Evolutionary conservation across 371 early-diverging fungal species (phyloP).

Genomic region (Lichtheimia ramosa): DNA sequence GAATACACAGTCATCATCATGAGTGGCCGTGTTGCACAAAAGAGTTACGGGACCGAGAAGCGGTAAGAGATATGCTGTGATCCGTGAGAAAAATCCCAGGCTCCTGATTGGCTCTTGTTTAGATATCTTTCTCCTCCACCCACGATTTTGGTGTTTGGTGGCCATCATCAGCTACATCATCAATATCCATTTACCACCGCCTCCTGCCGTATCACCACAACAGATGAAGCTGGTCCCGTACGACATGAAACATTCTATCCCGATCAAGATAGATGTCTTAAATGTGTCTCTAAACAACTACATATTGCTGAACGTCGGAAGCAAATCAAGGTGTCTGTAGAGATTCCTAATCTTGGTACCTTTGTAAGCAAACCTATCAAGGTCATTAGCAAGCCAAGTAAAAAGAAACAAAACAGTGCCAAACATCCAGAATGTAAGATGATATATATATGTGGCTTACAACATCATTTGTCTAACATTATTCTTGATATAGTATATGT

Average conservation of each 20-base stretch:
- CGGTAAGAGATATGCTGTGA: conserved; percentile 27
- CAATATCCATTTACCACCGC: too few relatives aligned
- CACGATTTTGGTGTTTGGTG: background rate
- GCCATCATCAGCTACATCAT: background rate
- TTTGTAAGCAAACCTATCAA: conserved; percentile 72
- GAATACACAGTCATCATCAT: conserved; percentile 60
- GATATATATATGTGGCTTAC: background rate
- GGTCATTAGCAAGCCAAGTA: conserved; percentile 79
- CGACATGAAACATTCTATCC: background rate
- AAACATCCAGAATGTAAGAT: conserved; percentile 67
- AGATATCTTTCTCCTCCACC: conserved; percentile 1
- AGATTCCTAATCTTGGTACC: conserved; percentile 59
- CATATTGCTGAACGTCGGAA: conserved; percentile 78
- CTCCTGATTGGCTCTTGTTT: conserved; percentile 8
- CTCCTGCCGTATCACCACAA: too few relatives aligned
- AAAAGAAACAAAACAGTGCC: conserved; percentile 70
- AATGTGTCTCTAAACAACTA: conserved; percentile 72
- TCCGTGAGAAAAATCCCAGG: conserved; percentile 15
- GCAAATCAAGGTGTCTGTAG: conserved; percentile 64
- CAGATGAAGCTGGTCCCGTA: background rate
- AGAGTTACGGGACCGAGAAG: conserved; percentile 78
- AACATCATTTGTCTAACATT: background rate
- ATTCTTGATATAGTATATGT: conserved; percentile 48
- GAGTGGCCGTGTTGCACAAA: conserved; percentile 77
- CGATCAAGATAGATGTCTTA: conserved; percentile 10